Percentiles rank a stretch among this genome's conserved stretches.
These are phyloP conservation scores for Fraxinus ornus DNA, from an alignment of 305 asterid species.

Conservation along the genomic window DNA sequence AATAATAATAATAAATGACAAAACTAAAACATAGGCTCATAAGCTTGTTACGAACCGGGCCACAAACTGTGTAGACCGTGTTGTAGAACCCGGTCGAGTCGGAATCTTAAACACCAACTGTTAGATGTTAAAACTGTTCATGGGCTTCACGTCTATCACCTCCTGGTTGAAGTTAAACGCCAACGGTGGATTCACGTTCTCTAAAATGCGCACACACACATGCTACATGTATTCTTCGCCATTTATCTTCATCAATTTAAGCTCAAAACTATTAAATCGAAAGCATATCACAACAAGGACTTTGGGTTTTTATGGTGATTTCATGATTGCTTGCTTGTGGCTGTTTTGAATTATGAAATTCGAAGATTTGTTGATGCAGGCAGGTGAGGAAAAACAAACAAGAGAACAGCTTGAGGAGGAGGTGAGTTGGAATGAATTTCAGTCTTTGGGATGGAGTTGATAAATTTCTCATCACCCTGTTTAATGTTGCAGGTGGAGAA, in stretches of 20 bases:
- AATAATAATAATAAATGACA: background rate
- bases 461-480: background rate
- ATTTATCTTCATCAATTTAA: slow-evolving; percentile 17
- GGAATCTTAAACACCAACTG: background rate
- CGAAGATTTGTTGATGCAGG: slow-evolving; percentile 82
- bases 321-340: slow-evolving; percentile 7
- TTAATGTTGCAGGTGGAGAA: slow-evolving; percentile 47
- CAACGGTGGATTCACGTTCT: slow-evolving; percentile 46
- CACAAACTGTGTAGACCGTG: background rate
- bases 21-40: background rate
- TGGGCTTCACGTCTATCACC: slow-evolving; percentile 71
- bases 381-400: slow-evolving; percentile 44
- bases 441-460: background rate
- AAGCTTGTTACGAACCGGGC: background rate
- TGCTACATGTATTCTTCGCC: slow-evolving; percentile 5
- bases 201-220: background rate
- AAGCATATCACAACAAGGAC: slow-evolving; percentile 3
- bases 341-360: slow-evolving; percentile 59
- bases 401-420: slow-evolving; percentile 52
- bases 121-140: slow-evolving; percentile 34
- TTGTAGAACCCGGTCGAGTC: background rate
- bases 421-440: slow-evolving; percentile 28
- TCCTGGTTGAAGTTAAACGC: slow-evolving; percentile 28
- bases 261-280: background rate
- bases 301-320: background rate